Evolutionary conservation across 2,329 filamentous ascomycete species (phyloP).

Genomic region (Penicillium sp.): DNA sequence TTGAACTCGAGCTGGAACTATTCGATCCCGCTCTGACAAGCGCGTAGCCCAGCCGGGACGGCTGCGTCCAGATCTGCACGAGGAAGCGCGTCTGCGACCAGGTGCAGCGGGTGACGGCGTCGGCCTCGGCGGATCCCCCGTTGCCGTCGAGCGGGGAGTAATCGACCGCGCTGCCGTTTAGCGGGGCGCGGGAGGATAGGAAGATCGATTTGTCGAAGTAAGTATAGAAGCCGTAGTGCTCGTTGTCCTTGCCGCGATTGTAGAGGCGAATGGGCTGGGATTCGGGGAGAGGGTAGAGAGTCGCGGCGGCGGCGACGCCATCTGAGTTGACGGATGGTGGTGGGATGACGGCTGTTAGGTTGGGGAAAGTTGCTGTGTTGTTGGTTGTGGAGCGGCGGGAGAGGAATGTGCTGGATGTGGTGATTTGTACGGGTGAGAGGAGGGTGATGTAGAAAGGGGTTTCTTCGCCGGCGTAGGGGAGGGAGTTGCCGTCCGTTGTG

Average conservation of each 20-base stretch:
- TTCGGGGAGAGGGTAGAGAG: conserved; percentile 68
- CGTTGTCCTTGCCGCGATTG: conserved; percentile 75
- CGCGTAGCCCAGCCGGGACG: conserved; percentile 33
- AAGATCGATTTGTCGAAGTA: conserved; percentile 90
- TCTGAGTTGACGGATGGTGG: conserved; percentile 64
- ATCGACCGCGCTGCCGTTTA: conserved; percentile 46
- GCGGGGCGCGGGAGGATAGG: conserved; percentile 60
- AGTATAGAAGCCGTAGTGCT: conserved; percentile 93
- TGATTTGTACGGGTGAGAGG: conserved; percentile 46
- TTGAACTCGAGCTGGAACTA: neutral
- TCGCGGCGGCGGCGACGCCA: conserved; percentile 71
- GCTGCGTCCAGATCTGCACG: conserved; percentile 64
- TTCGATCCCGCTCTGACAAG: conserved; percentile 22
- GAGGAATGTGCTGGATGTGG: conserved; percentile 38
- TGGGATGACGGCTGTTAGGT: conserved; percentile 61
- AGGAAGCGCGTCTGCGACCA: conserved; percentile 63
- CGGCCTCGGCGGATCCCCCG: conserved; percentile 51
- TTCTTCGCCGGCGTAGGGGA: conserved; percentile 76
- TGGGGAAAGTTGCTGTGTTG: conserved; percentile 36
- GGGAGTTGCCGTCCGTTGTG: conserved; percentile 73
- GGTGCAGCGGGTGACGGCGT: conserved; percentile 55
- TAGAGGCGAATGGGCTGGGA: conserved; percentile 80
- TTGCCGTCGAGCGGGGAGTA: conserved; percentile 49
- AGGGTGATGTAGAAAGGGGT: conserved; percentile 89
- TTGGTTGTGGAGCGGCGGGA: conserved; percentile 35